Conservation (phyloP, 2,329 filamentous ascomycete species). For the Coniochaeta pulveracea region DNA sequence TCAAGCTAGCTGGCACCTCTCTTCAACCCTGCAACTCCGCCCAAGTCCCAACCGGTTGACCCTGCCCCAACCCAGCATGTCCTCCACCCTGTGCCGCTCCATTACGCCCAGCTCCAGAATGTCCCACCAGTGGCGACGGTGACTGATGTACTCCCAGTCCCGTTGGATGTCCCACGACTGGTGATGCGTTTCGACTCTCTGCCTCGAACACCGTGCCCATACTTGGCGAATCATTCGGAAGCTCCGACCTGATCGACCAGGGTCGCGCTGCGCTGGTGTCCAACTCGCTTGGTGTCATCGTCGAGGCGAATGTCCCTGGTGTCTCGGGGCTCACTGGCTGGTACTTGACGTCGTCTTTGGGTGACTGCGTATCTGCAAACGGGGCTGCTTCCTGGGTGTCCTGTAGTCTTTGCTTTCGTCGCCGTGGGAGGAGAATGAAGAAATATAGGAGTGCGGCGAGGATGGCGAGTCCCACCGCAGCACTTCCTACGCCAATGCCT, state of each 20-base stretch:
- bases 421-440: not conserved
- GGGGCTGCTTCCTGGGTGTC: not conserved
- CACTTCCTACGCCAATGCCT: not conserved
- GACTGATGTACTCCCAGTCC: too few species aligned
- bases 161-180: too few species aligned
- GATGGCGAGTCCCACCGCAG: not conserved
- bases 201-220: not conserved
- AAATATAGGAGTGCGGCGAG: not conserved
- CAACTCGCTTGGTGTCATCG: not conserved
- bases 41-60: not conserved
- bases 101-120: not conserved
- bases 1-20: too few species aligned
- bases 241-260: not conserved
- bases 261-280: constrained; percentile 1
- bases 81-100: not conserved
- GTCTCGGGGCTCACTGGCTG: not conserved
- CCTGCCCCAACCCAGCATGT: not conserved
- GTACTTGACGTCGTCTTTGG: not conserved
- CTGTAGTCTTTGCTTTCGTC: not conserved
- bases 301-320: not conserved
- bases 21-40: constrained; percentile 2
- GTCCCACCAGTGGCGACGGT: too few species aligned
- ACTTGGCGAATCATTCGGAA: not conserved
- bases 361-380: not conserved
- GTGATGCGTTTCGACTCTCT: too few species aligned